A percentile compares a stretch with the other conserved stretches of the same genome.
Conservation (phyloP, 257 asterid genomes). For the Solanum sitiens region DNA sequence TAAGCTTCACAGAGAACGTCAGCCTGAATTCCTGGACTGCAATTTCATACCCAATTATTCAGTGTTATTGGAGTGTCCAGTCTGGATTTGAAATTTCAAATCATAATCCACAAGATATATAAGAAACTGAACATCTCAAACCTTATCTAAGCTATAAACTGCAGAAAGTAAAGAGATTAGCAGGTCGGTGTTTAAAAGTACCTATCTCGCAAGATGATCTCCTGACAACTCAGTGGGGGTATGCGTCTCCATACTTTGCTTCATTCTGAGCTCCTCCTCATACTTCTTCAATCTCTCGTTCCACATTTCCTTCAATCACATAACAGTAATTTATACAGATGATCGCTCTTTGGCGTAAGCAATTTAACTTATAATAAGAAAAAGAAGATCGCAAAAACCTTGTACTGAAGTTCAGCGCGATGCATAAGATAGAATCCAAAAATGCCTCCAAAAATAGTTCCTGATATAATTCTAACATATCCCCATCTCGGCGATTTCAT, state of each 20-base stretch:
- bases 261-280: slow-evolving; percentile 61
- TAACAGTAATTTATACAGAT: background rate
- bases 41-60: background rate
- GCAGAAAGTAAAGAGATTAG: background rate
- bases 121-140: background rate
- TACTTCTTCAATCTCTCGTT: slow-evolving; percentile 62
- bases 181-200: background rate
- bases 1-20: background rate
- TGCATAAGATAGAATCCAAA: slow-evolving; percentile 81
- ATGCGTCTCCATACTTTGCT: slow-evolving; percentile 25
- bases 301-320: background rate
- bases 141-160: background rate
- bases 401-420: slow-evolving; percentile 65
- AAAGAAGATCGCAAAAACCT: slow-evolving; percentile 27
- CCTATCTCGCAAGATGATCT: slow-evolving; percentile 18
- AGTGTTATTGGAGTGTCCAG: background rate
- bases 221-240: slow-evolving; percentile 33
- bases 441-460: slow-evolving; percentile 63
- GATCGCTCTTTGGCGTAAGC: background rate
- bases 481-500: slow-evolving; percentile 76
- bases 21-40: background rate
- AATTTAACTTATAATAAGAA: background rate
- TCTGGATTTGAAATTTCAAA: background rate
- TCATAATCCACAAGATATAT: background rate
- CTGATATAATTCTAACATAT: slow-evolving; percentile 64